Evolutionary conservation across 495 filamentous ascomycete genomes (phyloP), one percentile per base, ranked within the genome.

Genomic region (Penicillium longicatenatum): DNA sequence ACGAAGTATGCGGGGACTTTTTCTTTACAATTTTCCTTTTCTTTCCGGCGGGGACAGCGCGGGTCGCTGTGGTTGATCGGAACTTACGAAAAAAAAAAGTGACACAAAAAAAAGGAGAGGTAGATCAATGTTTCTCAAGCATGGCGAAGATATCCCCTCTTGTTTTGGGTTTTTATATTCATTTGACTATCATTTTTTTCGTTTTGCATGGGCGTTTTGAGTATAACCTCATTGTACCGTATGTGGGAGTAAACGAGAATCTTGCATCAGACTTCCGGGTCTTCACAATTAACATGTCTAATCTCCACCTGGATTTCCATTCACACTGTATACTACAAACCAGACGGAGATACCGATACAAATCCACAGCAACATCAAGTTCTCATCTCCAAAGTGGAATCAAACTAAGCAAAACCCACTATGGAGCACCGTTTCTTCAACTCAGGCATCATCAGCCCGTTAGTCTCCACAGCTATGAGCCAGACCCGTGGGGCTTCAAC

Each of bases 131-230:
- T 63, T 66, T 61, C 47, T 56, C 54, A 39, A 57, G 61, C 61
- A 58, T 68, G 50, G 64, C 58, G 62, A 64, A 63, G 61, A 64
- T 58, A 70, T 70, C 62, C 55, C 57, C 60, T 64, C 30, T 59
- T 60, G 56, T 59, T 58, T 59, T 52, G 48, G 58, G n/a, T 45
- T 46, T 56, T 54, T 58, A 26, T 39, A 53, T 50, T 57, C 42
- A 17, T 44, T 22, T 39, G 37, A 7, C 17, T 14, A 17, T 17
- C 17, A 4, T 6, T 39, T 39, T 6, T 12, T 17, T 39, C 17
- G 14, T 17, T 39, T 17, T 39, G 14, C 3, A 35, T 14, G 31
- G 31, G 37, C 37, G 14, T 39, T 17, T 39, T 17, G 14, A 39
- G 16, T 39, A 17, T 17, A 30, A 8, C 9, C 22, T n/a, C 43